Evolutionary conservation across 805 yeast genomes (phyloP).

Genomic region (Candida sakaeoensis): DNA sequence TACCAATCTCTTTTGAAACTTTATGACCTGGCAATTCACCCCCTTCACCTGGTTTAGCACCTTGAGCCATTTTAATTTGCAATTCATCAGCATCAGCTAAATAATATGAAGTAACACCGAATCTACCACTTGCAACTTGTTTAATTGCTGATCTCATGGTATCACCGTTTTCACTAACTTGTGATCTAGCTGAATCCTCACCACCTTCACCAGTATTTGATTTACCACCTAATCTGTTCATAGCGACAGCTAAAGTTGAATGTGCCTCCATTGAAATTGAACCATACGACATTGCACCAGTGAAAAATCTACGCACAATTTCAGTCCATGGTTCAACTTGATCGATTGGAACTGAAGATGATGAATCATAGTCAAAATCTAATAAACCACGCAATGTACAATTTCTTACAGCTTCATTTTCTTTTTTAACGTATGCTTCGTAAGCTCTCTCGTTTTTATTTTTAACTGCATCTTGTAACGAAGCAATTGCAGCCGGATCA

Average conservation of each 20-base stretch:
- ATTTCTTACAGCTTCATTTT: slow-evolving; percentile 84
- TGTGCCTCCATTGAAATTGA: slow-evolving; percentile 98
- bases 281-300: slow-evolving; percentile 99
- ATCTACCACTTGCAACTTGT: slow-evolving; percentile 96
- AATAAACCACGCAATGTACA: slow-evolving; percentile 93
- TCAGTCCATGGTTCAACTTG: slow-evolving; percentile 99
- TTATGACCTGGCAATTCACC: slow-evolving; percentile 97
- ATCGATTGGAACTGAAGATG: slow-evolving; percentile 82
- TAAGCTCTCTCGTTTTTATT: slow-evolving; percentile 93
- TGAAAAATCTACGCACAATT: slow-evolving; percentile 91
- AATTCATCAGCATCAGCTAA: slow-evolving; percentile 95
- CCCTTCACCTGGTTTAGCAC: slow-evolving; percentile 99
- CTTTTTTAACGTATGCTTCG: slow-evolving; percentile 84
- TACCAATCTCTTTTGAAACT: slow-evolving; percentile 83
- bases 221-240: slow-evolving; percentile 97
- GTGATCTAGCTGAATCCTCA: slow-evolving; percentile 90
- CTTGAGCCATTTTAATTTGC: slow-evolving; percentile 98
- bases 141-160: slow-evolving; percentile 98
- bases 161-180: slow-evolving; percentile 80
- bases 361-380: slow-evolving; percentile 76
- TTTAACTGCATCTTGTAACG: slow-evolving; percentile 96
- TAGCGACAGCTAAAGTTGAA: slow-evolving; percentile 95
- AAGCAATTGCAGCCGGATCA: slow-evolving; percentile 92
- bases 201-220: slow-evolving; percentile 99
- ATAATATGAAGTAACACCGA: slow-evolving; percentile 95